phyloP scores from a whole-genome alignment of 2,329 filamentous ascomycete genomes.

The Aspergillus sp. region DNA sequence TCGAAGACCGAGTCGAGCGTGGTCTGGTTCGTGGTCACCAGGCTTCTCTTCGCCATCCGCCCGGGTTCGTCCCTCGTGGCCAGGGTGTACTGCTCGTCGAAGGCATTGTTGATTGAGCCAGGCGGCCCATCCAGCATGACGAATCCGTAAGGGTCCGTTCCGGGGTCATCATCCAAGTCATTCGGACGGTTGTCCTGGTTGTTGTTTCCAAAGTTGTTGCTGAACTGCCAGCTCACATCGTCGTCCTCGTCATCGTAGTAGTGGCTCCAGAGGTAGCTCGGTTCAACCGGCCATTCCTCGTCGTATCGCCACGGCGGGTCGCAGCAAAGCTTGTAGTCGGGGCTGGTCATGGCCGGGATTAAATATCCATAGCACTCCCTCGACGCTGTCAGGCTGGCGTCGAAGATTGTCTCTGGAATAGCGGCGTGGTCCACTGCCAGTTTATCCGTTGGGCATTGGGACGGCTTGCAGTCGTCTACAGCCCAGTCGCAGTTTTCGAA shows the following conservation, averaged over 20 bases:
- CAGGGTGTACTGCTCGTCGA: conserved; percentile 7
- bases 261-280: conserved; percentile 24
- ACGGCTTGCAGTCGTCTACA: too few relatives aligned
- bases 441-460: too few relatives aligned
- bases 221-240: conserved; percentile 23
- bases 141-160: conserved; percentile 31
- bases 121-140: conserved; percentile 31
- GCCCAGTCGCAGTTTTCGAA: too few relatives aligned
- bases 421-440: too few relatives aligned
- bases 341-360: neutral
- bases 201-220: conserved; percentile 18
- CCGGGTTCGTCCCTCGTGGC: conserved; percentile 3
- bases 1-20: conserved; percentile 27
- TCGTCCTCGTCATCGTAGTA: conserved; percentile 15
- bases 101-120: conserved; percentile 28
- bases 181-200: conserved; percentile 10
- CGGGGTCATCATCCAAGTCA: conserved; percentile 17
- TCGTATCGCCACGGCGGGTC: conserved; percentile 11
- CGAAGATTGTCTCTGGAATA: neutral
- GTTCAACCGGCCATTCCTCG: conserved; percentile 29
- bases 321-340: conserved; percentile 1
- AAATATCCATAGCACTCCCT: neutral
- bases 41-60: conserved; percentile 22
- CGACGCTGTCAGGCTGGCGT: neutral
- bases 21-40: conserved; percentile 29